Percentiles rank a stretch among this genome's conserved stretches.
phyloP scores from a whole-genome alignment of 371 early-diverging fungal genomes.

The Actinomucor elegans region DNA sequence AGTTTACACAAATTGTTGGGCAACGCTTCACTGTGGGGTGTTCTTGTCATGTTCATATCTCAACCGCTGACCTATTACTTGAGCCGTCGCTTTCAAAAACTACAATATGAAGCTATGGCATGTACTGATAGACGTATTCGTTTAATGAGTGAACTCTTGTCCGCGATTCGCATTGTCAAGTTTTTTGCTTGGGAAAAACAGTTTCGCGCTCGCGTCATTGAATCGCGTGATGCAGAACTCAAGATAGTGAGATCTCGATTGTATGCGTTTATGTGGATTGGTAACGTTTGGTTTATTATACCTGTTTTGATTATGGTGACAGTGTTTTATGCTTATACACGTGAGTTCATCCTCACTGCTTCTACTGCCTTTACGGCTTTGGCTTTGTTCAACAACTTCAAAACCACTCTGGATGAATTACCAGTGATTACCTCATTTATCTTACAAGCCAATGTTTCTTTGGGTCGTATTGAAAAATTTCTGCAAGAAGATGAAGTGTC shows the following conservation, averaged over 20 bases:
- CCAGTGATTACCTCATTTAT: constrained; percentile 67
- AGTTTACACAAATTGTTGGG: constrained; percentile 69
- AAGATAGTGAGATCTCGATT: constrained; percentile 45
- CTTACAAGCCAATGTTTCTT: constrained; percentile 72
- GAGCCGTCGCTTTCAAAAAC: constrained; percentile 47
- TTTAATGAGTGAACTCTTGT: constrained; percentile 67
- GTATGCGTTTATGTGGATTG: constrained; percentile 46
- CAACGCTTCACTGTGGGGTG: constrained; percentile 63
- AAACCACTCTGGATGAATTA: constrained; percentile 70
- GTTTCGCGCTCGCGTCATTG: constrained; percentile 55
- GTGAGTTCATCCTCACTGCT: constrained; percentile 56
- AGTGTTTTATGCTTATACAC: constrained; percentile 57
- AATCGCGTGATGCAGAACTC: constrained; percentile 51
- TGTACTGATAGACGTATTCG: constrained; percentile 68
- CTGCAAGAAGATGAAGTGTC: constrained; percentile 73
- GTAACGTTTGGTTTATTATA: constrained; percentile 43
- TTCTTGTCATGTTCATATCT: constrained; percentile 54
- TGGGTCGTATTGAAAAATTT: constrained; percentile 68
- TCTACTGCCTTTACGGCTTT: constrained; percentile 67
- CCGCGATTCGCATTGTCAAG: constrained; percentile 79
- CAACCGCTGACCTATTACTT: constrained; percentile 63
- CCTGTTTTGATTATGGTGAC: constrained; percentile 42
- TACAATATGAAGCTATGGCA: constrained; percentile 54
- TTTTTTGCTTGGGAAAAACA: constrained; percentile 84
- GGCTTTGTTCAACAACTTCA: constrained; percentile 63